A percentile compares a stretch with the other conserved stretches of the same genome.
These are phyloP conservation scores for Pseudocercospora fuligena DNA, from an alignment of 2,329 filamentous ascomycete genomes.

Conservation along the genomic window DNA sequence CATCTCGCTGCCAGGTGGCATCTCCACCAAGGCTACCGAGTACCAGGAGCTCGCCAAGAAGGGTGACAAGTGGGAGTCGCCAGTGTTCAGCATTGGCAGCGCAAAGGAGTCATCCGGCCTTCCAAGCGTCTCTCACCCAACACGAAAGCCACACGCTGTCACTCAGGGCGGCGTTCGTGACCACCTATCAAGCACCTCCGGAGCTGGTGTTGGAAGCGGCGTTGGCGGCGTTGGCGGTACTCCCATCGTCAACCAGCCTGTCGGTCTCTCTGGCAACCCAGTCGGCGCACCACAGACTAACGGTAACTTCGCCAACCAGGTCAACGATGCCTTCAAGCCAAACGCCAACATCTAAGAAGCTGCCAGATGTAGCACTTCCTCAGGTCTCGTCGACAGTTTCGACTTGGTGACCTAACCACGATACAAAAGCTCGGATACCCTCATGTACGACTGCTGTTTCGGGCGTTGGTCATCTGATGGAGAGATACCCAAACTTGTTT, in stretches of 20 bases:
- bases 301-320: constrained; percentile 49
- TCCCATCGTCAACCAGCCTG: background rate
- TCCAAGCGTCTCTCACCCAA: constrained; percentile 60
- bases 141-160: constrained; percentile 63
- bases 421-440: constrained; percentile 20
- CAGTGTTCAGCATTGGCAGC: constrained; percentile 85
- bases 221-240: background rate
- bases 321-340: constrained; percentile 37
- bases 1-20: constrained; percentile 82
- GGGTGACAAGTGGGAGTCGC: constrained; percentile 93
- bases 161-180: constrained; percentile 39
- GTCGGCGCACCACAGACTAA: constrained; percentile 24
- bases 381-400: constrained; percentile 11
- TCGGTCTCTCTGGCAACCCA: background rate
- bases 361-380: background rate
- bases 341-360: constrained; percentile 40
- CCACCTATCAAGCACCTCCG: background rate
- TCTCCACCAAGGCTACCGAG: constrained; percentile 91
- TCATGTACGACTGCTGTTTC: constrained; percentile 28
- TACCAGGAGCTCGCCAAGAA: constrained; percentile 86
- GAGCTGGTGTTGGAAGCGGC: background rate
- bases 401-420: constrained; percentile 13
- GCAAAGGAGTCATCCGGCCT: constrained; percentile 75
- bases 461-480: constrained; percentile 29
- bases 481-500: constrained; percentile 31